Evolutionary conservation across 345 rosid species (phyloP).

Genomic region (Dipteronia sinensis): DNA sequence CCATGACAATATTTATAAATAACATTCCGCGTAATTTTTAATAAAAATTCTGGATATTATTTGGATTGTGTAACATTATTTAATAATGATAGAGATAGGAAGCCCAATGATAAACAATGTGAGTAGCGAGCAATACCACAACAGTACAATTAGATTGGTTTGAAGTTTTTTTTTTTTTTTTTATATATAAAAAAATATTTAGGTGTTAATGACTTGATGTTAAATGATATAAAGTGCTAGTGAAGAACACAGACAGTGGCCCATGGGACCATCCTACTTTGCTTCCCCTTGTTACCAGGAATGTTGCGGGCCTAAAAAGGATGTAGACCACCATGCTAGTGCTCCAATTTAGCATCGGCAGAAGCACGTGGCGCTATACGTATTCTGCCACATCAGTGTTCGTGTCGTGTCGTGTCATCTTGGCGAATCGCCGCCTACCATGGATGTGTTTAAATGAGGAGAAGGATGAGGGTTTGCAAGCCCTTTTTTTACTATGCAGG

Average conservation of each 20-base stretch:
- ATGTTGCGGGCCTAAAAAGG: constrained; percentile 20
- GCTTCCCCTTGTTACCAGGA: constrained; percentile 58
- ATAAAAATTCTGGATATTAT: no score
- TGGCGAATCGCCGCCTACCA: constrained; percentile 30
- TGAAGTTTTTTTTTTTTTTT: no score
- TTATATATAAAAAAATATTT: no score
- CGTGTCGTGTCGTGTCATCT: constrained; percentile 4
- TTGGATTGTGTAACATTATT: no score
- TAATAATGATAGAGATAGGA: no score
- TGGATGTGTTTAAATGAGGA: neutral
- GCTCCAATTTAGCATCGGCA: neutral
- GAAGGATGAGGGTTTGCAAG: neutral
- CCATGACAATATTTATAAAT: no score
- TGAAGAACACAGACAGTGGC: constrained; percentile 7
- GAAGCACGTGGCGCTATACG: neutral
- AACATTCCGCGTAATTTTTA: no score
- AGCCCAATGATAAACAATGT: no score
- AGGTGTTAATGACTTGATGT: neutral
- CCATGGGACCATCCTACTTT: constrained; percentile 43
- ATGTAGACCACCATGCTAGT: constrained; percentile 1
- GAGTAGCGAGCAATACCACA: no score
- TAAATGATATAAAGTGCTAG: neutral
- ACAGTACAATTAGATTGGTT: no score
- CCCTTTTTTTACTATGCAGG: neutral
- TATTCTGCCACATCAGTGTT: neutral